Base-by-base conservation (phyloP, 2,329 filamentous ascomycete species). In the Chrysoporthe cubensis region DNA sequence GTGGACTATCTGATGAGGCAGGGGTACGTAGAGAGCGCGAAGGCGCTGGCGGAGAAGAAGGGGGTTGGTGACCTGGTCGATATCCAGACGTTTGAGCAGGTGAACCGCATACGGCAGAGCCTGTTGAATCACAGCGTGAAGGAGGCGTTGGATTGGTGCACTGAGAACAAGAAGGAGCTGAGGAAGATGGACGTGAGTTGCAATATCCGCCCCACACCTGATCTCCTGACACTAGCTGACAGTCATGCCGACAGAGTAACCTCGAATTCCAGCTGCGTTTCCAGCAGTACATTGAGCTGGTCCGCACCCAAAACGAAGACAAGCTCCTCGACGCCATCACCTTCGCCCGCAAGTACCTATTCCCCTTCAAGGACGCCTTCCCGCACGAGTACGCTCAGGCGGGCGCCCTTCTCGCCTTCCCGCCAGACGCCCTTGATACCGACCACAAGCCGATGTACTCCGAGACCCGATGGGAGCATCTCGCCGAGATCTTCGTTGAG, bases 271-370 rank as follows among this genome's bases (percentile, higher is more conserved):
- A 97, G 84, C 86, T 99, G 56, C 90, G 96, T 14, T 85, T 96
- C 74, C 96, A 99, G 78, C 94, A 98, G 77, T 98, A 94, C 77
- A 94, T 98, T 73, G 96, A 98, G 79, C 85, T 98, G 69, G 88
- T 97, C 68, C 86, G 95, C 69, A 88, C 85, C 50, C 87, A 87
- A 65, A 84, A 89, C 4, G 82, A 85, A 34, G 76, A 81, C 7
- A 93, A 91, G 75, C 83, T 91, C 57, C 80, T 89, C 60, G 94
- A 97, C 71, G 94, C 94, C 14, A 91, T 94, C 70, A 78, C 84
- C 34, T 92, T 98, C 80, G 94, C 94, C 37, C 91, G 89, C 76
- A 97, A 93, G 78, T 91, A 93, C 77, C 85, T 99, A 40, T 84
- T 89, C 18, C 87, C 90, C 2, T 93, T 91, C 74, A 85, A 85